Base-by-base conservation (phyloP, 2,329 filamentous ascomycete species). In the Ophiocordyceps robertsii region DNA sequence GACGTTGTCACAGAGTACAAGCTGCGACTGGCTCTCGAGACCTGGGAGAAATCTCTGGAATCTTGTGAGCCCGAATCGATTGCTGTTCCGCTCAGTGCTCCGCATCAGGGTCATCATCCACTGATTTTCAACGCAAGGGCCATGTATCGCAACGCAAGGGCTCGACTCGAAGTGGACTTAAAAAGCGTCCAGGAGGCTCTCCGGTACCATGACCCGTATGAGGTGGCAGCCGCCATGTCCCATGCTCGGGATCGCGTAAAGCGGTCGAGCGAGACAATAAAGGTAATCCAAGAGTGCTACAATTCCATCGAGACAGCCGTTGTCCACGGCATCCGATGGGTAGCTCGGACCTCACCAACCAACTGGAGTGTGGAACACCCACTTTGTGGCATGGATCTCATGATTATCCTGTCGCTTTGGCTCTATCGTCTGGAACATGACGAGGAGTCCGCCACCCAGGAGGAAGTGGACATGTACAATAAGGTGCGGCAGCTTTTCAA, bases 341-440 rank as follows among this genome's bases (percentile, higher is more conserved):
- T 96, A 48, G 90, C 90, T n/a, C 83, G 89, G 52, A 95, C 90
- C 19, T 95, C 89, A 38, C 88, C 92, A 19, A 95, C 92, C 38
- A 96, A 96, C 66, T 98, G 92, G 92, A 96, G 90, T 61, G 86
- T 96, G 47, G 92, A 98, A 68, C 90, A 98, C 62, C 89, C 92
- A 41, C 80, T 98, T 45, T 95, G 89, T 58, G 90, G 90, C 48
- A 79, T 98, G 68, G 92, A 98, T 63, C 74, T 96, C 52, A 95
- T 98, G 79, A 92, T 96, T 61, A 92, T 95, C 54, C 81, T 98
- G 53, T 95, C 87, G 56, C 73, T 96, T 52, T 98, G 92, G 92
- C 82, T 98, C 55, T 96, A 95, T 71, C 88, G 89, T 67, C 82
- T 98, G 71, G 92, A 98, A 82, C 89, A 96, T 69, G 92, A 98